These are phyloP conservation scores for Trichoderma sp. DNA, from an alignment of 2,329 filamentous ascomycete genomes.

Conservation along the genomic window DNA sequence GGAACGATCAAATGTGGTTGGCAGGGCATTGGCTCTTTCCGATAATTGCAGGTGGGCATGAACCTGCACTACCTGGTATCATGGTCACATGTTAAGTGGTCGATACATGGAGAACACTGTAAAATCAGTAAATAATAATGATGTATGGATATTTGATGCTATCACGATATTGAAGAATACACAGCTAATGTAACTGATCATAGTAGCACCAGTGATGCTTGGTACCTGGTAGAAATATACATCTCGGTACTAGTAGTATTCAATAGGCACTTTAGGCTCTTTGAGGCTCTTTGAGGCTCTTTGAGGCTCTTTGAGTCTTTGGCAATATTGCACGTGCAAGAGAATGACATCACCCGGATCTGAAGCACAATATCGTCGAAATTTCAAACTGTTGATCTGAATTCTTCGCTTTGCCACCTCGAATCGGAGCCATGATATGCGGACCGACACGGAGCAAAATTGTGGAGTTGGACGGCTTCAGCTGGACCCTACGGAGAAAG, in stretches of 20 bases:
- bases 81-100: neutral
- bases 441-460: neutral
- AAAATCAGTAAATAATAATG: neutral
- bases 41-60: neutral
- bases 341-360: neutral
- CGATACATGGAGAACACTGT: neutral
- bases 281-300: neutral
- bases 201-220: neutral
- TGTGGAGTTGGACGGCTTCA: neutral
- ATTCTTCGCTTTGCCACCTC: neutral
- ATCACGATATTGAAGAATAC: neutral
- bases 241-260: neutral
- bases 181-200: neutral
- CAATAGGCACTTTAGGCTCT: neutral
- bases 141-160: neutral
- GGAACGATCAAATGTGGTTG: constrained; percentile 5
- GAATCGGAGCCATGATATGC: neutral
- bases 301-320: neutral
- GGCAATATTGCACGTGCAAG: neutral
- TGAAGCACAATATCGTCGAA: neutral
- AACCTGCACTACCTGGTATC: neutral
- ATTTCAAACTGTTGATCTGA: neutral
- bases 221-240: neutral
- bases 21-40: neutral
- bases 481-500: neutral